Percentiles rank a stretch among this genome's conserved stretches.
These are phyloP conservation scores for Infundibulicybe gibba DNA, from an alignment of 768 basidiomycete species.

Conservation along the genomic window DNA sequence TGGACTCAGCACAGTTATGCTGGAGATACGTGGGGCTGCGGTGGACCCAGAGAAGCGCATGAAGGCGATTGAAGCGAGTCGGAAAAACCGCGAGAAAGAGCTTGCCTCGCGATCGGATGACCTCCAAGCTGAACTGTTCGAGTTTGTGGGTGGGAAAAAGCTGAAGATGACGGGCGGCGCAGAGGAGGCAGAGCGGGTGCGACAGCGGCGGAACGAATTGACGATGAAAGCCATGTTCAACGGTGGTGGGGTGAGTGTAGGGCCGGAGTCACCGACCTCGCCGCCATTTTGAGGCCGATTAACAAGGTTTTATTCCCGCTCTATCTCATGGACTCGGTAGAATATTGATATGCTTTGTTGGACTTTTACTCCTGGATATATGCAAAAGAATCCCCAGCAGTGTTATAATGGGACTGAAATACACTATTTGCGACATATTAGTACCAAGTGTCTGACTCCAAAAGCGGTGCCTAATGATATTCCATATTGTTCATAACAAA, in stretches of 20 bases:
- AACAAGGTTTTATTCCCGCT: too few relatives aligned
- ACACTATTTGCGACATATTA: too few relatives aligned
- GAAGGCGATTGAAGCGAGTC: constrained; percentile 90
- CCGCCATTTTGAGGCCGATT: too few relatives aligned
- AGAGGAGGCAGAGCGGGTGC: constrained; percentile 84
- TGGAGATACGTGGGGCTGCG: constrained; percentile 83
- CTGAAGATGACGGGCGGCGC: constrained; percentile 95
- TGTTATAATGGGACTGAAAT: too few relatives aligned
- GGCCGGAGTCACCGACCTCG: too few relatives aligned
- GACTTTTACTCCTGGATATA: too few relatives aligned
- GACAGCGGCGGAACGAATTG: constrained; percentile 80
- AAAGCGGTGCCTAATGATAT: too few relatives aligned
- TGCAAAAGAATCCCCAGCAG: too few relatives aligned
- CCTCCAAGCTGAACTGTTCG: constrained; percentile 77
- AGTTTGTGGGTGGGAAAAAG: constrained; percentile 86
- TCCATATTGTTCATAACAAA: too few relatives aligned
- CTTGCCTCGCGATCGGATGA: constrained; percentile 72
- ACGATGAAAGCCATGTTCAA: constrained; percentile 89
- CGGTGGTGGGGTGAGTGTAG: constrained; percentile 13
- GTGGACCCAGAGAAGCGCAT: constrained; percentile 81
- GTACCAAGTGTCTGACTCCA: too few relatives aligned
- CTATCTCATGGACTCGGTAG: too few relatives aligned
- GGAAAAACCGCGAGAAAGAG: constrained; percentile 77
- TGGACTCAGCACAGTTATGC: constrained; percentile 76
- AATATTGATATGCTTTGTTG: too few relatives aligned